phyloP scores from a whole-genome alignment of 352 stramenopile genomes.

The Phytophthora cactorum region DNA sequence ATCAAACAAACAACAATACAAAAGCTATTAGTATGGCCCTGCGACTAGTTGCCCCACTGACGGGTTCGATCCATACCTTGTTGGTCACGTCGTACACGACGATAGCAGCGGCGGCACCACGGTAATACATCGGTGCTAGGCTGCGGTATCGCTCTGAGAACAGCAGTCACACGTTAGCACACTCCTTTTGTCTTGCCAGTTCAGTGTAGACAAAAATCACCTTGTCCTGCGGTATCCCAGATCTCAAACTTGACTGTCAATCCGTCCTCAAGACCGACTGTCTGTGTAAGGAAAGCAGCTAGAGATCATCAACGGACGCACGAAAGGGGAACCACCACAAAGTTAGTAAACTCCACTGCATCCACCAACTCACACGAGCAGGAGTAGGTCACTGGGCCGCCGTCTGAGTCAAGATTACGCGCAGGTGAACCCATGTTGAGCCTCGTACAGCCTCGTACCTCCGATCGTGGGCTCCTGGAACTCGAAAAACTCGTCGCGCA shows the following conservation, averaged over 20 bases:
- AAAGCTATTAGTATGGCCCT: conserved; percentile 11
- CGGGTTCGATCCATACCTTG: conserved; percentile 64
- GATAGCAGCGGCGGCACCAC: conserved; percentile 94
- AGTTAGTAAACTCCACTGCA: conserved; percentile 6
- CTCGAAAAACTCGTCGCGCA: conserved; percentile 99
- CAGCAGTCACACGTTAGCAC: conserved; percentile 15
- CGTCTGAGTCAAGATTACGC: neutral
- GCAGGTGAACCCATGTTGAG: neutral
- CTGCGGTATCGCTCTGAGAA: conserved; percentile 94
- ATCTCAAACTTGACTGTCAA: conserved; percentile 99
- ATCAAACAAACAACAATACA: neutral
- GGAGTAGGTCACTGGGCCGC: neutral
- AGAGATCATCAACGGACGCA: conserved; percentile 16
- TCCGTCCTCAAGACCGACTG: conserved; percentile 96
- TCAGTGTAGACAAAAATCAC: conserved; percentile 31
- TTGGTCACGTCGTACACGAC: conserved; percentile 98
- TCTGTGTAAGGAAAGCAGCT: conserved; percentile 99
- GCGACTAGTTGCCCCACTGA: conserved; percentile 3
- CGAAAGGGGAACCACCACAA: neutral
- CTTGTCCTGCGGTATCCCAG: conserved; percentile 98
- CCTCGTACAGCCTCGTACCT: conserved; percentile 66
- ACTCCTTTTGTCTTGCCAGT: neutral
- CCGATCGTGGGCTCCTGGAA: conserved; percentile 98
- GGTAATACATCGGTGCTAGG: conserved; percentile 98
- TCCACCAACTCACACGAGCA: neutral